phyloP scores from a whole-genome alignment of 306 rosid species.

The Hippophae rhamnoides region DNA sequence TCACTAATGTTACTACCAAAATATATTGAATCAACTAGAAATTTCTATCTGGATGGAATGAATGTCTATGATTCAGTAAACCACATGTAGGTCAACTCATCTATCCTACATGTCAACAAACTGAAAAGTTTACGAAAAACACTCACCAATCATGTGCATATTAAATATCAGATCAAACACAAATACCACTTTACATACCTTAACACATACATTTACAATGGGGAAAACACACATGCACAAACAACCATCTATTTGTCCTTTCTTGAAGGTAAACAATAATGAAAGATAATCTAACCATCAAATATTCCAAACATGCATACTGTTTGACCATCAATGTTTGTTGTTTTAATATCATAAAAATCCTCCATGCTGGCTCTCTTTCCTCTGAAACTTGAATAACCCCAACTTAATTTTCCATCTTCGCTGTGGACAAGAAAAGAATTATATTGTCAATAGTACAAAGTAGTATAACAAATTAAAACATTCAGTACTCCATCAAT shows the following conservation, averaged over 20 bases:
- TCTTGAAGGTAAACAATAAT: slow-evolving; percentile 10
- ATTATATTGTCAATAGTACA: neutral
- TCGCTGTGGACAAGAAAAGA: slow-evolving; percentile 47
- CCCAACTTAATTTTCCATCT: slow-evolving; percentile 72
- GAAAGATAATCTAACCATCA: slow-evolving; percentile 58
- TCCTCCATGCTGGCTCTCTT: slow-evolving; percentile 93
- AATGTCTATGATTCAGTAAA: too few species aligned
- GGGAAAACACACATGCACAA: neutral
- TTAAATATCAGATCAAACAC: neutral
- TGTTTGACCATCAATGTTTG: slow-evolving; percentile 50
- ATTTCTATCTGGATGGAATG: too few species aligned
- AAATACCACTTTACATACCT: slow-evolving; percentile 5
- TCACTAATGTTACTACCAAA: too few species aligned
- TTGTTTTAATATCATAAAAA: slow-evolving; percentile 70
- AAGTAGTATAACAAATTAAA: neutral
- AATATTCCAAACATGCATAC: slow-evolving; percentile 89
- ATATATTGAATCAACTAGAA: too few species aligned
- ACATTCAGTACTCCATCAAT: neutral
- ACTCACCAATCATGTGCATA: neutral
- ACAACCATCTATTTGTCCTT: slow-evolving; percentile 6
- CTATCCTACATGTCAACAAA: neutral
- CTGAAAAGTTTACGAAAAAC: neutral
- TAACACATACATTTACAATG: slow-evolving; percentile 1
- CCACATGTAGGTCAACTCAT: neutral
- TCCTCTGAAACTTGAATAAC: slow-evolving; percentile 88